Percentiles rank a stretch among this genome's conserved stretches.
Evolutionary conservation across 306 rosid species (phyloP).

Genomic region (Cicer judaicum): DNA sequence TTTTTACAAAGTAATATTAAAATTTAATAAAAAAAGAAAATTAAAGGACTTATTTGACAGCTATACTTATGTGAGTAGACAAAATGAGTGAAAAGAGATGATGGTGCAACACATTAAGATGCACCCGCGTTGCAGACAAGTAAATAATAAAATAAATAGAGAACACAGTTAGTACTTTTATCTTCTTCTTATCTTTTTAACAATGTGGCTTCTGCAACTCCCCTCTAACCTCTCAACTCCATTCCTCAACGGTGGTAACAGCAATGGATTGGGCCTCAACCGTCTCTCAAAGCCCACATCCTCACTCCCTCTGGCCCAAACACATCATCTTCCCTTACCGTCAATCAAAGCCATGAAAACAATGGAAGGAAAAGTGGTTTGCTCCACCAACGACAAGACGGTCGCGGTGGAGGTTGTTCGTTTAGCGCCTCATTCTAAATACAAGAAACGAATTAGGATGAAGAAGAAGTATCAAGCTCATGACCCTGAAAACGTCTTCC

Average conservation of each 20-base stretch:
- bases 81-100: not conserved
- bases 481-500: conserved; percentile 83
- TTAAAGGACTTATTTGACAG: too few species aligned
- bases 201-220: conserved; percentile 65
- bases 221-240: conserved; percentile 68
- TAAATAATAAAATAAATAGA: not conserved
- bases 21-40: too few species aligned
- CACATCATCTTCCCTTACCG: not conserved
- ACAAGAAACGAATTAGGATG: conserved; percentile 85
- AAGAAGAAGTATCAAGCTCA: conserved; percentile 99
- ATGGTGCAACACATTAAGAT: not conserved
- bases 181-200: conserved; percentile 34
- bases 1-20: too few species aligned
- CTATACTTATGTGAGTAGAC: too few species aligned
- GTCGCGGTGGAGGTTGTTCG: conserved; percentile 87
- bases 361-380: conserved; percentile 80
- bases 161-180: not conserved
- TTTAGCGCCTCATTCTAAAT: conserved; percentile 84
- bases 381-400: conserved; percentile 78
- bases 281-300: conserved; percentile 60
- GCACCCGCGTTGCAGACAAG: not conserved
- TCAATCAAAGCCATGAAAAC: conserved; percentile 69
- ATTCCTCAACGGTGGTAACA: conserved; percentile 67
- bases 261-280: conserved; percentile 50
- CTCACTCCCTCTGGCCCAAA: not conserved